Evolutionary conservation across 2,329 filamentous ascomycete species (phyloP).

Genomic region (Pseudogymnoascus verrucosus): DNA sequence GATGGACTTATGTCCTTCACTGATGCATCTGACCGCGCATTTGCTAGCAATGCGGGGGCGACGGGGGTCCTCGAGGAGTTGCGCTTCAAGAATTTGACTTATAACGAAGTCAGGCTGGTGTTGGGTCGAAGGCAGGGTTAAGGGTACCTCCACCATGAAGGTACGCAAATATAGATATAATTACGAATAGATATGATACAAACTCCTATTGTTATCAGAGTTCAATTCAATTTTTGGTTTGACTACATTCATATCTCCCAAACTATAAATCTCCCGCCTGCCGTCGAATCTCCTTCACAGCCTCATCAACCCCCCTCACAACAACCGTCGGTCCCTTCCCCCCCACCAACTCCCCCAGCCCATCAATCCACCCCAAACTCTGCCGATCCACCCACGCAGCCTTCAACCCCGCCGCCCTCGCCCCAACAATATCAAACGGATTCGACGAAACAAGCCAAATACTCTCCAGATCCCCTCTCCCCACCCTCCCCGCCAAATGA

Average conservation of each 20-base stretch:
- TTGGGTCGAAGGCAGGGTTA: conserved; percentile 29
- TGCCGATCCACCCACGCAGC: conserved; percentile 60
- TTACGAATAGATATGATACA: neutral
- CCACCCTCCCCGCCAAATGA: conserved; percentile 19
- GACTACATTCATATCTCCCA: neutral
- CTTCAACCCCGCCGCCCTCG: conserved; percentile 51
- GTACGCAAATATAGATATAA: neutral
- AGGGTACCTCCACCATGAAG: neutral
- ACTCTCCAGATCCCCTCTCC: conserved; percentile 30
- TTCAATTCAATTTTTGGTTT: neutral
- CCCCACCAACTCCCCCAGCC: conserved; percentile 39
- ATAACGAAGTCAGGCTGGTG: conserved; percentile 57
- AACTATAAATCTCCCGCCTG: conserved; percentile 21
- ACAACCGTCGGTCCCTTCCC: conserved; percentile 44
- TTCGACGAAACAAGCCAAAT: conserved; percentile 67
- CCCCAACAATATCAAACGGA: conserved; percentile 64
- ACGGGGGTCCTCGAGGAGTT: conserved; percentile 54
- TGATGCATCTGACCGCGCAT: conserved; percentile 46
- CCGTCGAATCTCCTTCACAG: conserved; percentile 35
- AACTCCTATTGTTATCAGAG: neutral
- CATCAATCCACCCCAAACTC: conserved; percentile 57
- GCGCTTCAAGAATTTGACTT: conserved; percentile 51
- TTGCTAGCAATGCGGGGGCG: conserved; percentile 49
- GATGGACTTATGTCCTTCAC: conserved; percentile 37
- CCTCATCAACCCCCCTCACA: conserved; percentile 48